Base-by-base conservation (phyloP, 2,329 filamentous ascomycete genomes). In the Botryotinia globosa region DNA sequence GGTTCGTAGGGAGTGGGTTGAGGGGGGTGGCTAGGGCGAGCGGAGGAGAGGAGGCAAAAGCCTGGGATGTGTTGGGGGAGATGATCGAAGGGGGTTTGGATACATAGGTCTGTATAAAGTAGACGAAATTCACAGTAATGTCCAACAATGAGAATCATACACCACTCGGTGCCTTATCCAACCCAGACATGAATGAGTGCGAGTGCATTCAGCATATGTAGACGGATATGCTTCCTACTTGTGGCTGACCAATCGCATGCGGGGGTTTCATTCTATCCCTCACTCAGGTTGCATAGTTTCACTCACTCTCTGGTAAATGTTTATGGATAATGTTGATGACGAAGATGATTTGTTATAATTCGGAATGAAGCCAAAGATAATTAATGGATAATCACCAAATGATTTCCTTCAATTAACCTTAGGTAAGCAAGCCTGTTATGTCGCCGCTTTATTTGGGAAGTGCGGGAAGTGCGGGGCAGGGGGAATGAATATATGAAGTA, bases 11-110 rank as follows among this genome's bases (percentile, higher is more conserved):
- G 3, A 89, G 90, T 67, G 94, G 92, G 0, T 80, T 98, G 75
- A 88, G 91, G 71, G 91, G 91, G 16, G 88, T 96, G 16, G 90
- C 93, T 67, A 87, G 94, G 77, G 92, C 91, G 48, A 91, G 92
- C 65, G 89, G 89, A 42, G 89, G 93, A 82, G 76, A 77, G 14
- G 77, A 77, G 29, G 74, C 76, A 1, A 79, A 87, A 45, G 88
- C 90, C 80, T 95, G 94, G 92, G 93, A 96, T 81, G 89, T 92
- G 74, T 80, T 97, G 74, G 93, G 92, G 0, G 93, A 97, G 81
- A 92, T 91, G 84, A 81, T 97, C 62, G 91, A 94, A 77, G 85
- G 85, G 78, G 83, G 84, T 2, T 66, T 80, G 39, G 77, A 72
- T 12, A 22, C 42, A 12, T 63, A 63, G 39, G 22, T 61, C 34